Percentiles rank a stretch among this genome's conserved stretches.
Evolutionary conservation across 495 filamentous ascomycete genomes (phyloP).

Genomic region (Hypoxylon intermedium): DNA sequence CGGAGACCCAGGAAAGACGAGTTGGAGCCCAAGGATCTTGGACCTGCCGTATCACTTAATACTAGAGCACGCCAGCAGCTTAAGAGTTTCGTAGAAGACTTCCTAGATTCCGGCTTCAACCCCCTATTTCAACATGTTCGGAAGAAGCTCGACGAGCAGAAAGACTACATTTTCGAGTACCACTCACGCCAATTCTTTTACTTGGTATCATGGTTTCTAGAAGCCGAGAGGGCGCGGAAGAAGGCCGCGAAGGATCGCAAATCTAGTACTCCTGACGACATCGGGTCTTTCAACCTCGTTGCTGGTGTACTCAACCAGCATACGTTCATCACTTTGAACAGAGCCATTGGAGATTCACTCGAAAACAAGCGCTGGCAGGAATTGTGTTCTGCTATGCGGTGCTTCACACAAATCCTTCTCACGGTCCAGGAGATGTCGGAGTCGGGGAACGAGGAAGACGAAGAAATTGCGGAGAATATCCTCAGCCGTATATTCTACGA

Average conservation of each 20-base stretch:
- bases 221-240: slow-evolving; percentile 82
- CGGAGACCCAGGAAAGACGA: slow-evolving; percentile 67
- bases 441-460: slow-evolving; percentile 86
- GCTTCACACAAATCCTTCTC: slow-evolving; percentile 85
- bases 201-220: slow-evolving; percentile 90
- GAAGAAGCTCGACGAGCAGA: slow-evolving; percentile 89
- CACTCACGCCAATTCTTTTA: slow-evolving; percentile 90
- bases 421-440: slow-evolving; percentile 94
- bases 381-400: slow-evolving; percentile 86
- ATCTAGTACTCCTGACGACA: slow-evolving; percentile 57
- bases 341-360: slow-evolving; percentile 76
- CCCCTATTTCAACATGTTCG: slow-evolving; percentile 86
- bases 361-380: slow-evolving; percentile 88
- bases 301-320: slow-evolving; percentile 91
- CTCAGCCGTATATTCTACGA: slow-evolving; percentile 98
- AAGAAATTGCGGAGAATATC: slow-evolving; percentile 98
- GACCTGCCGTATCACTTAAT: slow-evolving; percentile 71
- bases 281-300: slow-evolving; percentile 82
- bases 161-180: slow-evolving; percentile 75
- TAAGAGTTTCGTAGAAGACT: slow-evolving; percentile 85
- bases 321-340: slow-evolving; percentile 85
- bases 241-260: slow-evolving; percentile 58
- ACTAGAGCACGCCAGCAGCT: slow-evolving; percentile 73
- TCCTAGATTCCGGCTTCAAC: slow-evolving; percentile 95
- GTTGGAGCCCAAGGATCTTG: slow-evolving; percentile 75